Percentiles rank a stretch among this genome's conserved stretches.
Conservation (phyloP, 148 eudicot genomes). For the Amaranthus palmeri region DNA sequence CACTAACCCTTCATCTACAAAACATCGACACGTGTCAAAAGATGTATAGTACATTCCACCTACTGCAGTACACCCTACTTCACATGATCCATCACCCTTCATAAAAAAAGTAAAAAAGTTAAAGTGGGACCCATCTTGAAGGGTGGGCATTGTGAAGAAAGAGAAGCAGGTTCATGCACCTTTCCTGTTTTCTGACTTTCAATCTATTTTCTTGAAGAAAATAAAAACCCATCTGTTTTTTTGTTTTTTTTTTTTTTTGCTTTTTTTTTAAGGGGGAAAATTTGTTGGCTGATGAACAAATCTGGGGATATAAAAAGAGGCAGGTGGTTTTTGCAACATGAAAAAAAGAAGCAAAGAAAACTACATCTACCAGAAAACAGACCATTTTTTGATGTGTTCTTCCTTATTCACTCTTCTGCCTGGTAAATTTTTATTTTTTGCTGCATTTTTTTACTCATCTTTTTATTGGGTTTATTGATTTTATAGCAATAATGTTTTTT, state of each 20-base stretch:
- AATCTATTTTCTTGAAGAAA: conserved; percentile 10
- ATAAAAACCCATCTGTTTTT: conserved; percentile 2
- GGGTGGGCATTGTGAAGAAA: background rate
- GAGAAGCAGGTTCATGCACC: conserved; percentile 32
- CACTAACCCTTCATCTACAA: background rate
- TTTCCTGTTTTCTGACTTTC: conserved; percentile 14
- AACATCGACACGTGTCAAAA: background rate
- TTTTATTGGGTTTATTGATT: background rate
- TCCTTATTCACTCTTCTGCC: background rate
- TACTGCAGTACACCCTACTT: background rate
- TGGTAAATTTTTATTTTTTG: background rate
- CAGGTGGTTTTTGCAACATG: conserved; percentile 12
- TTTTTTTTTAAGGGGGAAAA: background rate
- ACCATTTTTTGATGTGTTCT: conserved; percentile 3
- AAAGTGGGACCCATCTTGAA: conserved; percentile 8
- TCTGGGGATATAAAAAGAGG: conserved; percentile 4
- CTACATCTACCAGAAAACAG: background rate
- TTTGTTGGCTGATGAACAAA: background rate
- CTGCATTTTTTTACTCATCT: background rate
- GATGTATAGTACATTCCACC: too few species aligned
- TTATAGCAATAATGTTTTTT: background rate
- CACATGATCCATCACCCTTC: background rate
- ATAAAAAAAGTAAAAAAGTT: background rate
- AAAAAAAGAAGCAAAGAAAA: background rate
- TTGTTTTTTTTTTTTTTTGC: background rate